phyloP scores from a whole-genome alignment of 305 asterid species.

The Fraxinus nigra region DNA sequence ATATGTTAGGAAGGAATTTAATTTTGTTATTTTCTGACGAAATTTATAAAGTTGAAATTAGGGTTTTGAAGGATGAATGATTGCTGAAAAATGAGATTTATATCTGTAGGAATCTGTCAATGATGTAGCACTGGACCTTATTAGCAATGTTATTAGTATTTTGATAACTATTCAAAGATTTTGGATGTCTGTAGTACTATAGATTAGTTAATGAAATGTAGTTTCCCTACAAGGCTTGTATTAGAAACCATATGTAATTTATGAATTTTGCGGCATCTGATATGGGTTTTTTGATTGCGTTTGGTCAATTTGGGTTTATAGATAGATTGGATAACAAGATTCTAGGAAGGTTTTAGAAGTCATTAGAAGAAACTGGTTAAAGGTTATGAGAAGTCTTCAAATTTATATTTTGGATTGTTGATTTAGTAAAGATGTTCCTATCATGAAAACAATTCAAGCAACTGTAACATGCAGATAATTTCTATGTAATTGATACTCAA shows the following conservation, averaged over 20 bases:
- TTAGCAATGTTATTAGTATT: background rate
- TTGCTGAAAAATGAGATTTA: background rate
- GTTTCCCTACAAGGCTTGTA: no score
- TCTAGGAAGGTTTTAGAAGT: background rate
- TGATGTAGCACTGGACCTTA: background rate
- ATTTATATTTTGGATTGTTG: background rate
- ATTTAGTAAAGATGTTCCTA: background rate
- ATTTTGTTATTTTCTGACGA: background rate
- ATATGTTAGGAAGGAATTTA: background rate
- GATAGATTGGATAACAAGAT: background rate
- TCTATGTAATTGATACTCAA: background rate
- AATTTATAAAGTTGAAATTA: background rate
- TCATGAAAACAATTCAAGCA: background rate
- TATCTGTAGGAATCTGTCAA: background rate
- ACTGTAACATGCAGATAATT: background rate
- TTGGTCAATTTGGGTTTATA: background rate
- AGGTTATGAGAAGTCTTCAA: background rate
- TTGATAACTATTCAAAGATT: background rate
- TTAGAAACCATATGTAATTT: no score
- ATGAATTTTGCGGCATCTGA: no score
- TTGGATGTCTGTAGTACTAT: no score
- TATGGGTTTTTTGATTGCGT: background rate
- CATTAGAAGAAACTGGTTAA: background rate
- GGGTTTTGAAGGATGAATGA: conserved; percentile 4
- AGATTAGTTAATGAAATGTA: no score